Base-by-base conservation (phyloP, 306 rosid genomes). In the Benincasa hispida region DNA sequence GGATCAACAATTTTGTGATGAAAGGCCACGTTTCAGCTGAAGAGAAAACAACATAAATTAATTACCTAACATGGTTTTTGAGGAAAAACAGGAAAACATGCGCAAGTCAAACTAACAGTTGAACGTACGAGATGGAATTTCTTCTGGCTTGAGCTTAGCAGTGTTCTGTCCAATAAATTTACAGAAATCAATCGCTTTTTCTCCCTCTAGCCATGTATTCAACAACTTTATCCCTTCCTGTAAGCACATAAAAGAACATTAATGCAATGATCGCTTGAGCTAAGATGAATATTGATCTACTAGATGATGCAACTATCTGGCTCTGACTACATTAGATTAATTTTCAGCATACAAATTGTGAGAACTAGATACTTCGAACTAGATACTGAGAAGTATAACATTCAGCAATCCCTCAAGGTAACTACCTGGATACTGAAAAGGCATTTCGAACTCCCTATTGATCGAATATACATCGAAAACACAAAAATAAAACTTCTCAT, bases 1-100 rank as follows among this genome's bases (percentile, higher is more conserved):
- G 86, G 81, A 86, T 91, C 30, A 91, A 88, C 78, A 88, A 28
- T 72, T 88, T 87, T 65, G 81, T 55, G 57, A 93, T 89, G 82
- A 91, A 93, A 59, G 98, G 97, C 98, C 98, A 93, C 76, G 97
- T 90, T 82, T 90, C 97, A 76, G 96, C 98, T 93, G 96, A 86
- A 91, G 65, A 24, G 61, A 79, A 63, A 73, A 77, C 39, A 60
- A 2, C 7, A 55, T 18, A 10, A 74, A 8, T 30, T 74, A 53
- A 0, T 74, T 53, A 11, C 19, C 30, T 53, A 35, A 55, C 48
- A 11, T 13, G 2, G 21, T 53, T 32, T 21, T 74, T 55, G 15
- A 74, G 34, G 34, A 72, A 28, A 21, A 19, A 10, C 63, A n/a
- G 30, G 9, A 30, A 53, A 30, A 53, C 19, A 10, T 51, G 15